A percentile compares a stretch with the other conserved stretches of the same genome.
Evolutionary conservation across 169 alveolate species (phyloP).

Genomic region (Eimeria sp.): DNA sequence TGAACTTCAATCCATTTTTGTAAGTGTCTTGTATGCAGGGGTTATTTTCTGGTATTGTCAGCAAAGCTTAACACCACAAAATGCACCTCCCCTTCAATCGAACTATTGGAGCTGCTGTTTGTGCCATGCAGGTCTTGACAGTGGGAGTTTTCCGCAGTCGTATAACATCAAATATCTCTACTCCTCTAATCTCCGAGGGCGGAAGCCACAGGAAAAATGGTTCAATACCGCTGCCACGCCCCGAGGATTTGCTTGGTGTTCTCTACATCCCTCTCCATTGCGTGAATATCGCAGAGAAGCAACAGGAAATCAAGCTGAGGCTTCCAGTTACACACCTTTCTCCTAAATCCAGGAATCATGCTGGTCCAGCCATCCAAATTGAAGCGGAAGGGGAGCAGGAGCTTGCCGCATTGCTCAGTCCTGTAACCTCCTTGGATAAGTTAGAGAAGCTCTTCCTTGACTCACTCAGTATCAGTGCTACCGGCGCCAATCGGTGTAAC

Average conservation of each 20-base stretch:
- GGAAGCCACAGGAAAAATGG: neutral
- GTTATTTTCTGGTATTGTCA: neutral
- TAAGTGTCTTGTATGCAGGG: neutral
- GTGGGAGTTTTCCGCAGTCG: conserved; percentile 43
- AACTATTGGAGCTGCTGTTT: neutral
- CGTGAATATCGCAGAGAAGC: conserved; percentile 12
- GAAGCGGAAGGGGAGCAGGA: conserved; percentile 31
- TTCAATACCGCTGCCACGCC: conserved; percentile 46
- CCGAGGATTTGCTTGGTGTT: conserved; percentile 59
- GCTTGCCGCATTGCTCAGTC: conserved; percentile 54
- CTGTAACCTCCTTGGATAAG: conserved; percentile 26
- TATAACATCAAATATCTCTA: neutral
- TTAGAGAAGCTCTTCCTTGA: neutral
- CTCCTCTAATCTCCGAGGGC: neutral
- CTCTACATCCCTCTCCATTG: conserved; percentile 58
- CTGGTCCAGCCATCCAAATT: neutral
- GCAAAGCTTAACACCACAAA: neutral
- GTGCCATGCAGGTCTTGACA: conserved; percentile 42
- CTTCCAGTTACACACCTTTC: conserved; percentile 11
- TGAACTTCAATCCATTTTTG: neutral
- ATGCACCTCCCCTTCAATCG: neutral
- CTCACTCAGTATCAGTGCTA: conserved; percentile 29
- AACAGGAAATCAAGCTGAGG: conserved; percentile 68
- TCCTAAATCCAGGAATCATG: neutral
- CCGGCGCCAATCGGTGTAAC: conserved; percentile 63